Percentiles rank a stretch among this genome's conserved stretches.
Evolutionary conservation across 306 rosid species (phyloP).

Genomic region (Leucaena leucocephala): DNA sequence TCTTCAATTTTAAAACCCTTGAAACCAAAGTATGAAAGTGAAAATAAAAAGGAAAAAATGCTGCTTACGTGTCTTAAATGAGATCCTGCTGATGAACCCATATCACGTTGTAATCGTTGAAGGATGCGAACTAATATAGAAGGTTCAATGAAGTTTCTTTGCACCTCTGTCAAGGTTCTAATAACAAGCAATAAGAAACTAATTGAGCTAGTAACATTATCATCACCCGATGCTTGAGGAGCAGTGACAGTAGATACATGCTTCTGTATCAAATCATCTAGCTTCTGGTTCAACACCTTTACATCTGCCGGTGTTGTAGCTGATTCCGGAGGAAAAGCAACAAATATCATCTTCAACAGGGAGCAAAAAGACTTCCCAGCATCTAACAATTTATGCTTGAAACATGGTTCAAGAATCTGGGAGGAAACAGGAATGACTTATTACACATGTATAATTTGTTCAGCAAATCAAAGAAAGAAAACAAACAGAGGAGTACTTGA

Average conservation of each 20-base stretch:
- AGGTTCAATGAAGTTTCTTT: constrained; percentile 88
- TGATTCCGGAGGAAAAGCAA: constrained; percentile 91
- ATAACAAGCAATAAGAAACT: constrained; percentile 89
- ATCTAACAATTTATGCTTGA: constrained; percentile 89
- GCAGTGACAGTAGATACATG: constrained; percentile 67
- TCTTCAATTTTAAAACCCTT: background rate
- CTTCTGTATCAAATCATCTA: constrained; percentile 91
- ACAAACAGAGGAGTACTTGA: constrained; percentile 63
- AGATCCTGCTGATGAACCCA: constrained; percentile 89
- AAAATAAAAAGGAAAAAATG: background rate
- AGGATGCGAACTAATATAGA: constrained; percentile 77
- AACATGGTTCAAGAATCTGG: constrained; percentile 99
- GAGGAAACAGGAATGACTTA: constrained; percentile 30
- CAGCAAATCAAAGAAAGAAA: constrained; percentile 25
- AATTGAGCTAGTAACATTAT: constrained; percentile 71
- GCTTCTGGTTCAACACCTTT: constrained; percentile 80
- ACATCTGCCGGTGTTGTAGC: constrained; percentile 79
- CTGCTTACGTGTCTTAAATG: constrained; percentile 83
- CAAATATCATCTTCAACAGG: constrained; percentile 91
- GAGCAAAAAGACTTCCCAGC: constrained; percentile 95
- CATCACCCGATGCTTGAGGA: constrained; percentile 82
- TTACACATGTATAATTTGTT: constrained; percentile 19
- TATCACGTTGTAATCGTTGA: constrained; percentile 91
- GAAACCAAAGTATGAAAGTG: constrained; percentile 3
- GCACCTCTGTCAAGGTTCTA: constrained; percentile 90